Evolutionary conservation across 768 basidiomycete genomes (phyloP).

Genomic region (Termitomyces sp.): DNA sequence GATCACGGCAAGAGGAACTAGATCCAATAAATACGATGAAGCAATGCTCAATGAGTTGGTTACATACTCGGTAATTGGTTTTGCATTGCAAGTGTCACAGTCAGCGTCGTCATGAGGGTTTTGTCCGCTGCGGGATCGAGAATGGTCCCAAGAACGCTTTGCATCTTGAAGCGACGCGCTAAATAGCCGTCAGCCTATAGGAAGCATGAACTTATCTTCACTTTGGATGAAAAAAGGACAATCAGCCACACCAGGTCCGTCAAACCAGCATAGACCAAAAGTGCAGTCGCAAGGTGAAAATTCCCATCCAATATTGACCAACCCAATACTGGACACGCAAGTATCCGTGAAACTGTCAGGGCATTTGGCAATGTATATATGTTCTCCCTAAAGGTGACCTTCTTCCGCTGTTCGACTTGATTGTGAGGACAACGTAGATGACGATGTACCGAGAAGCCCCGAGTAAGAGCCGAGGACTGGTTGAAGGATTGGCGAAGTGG

Average conservation of each 20-base stretch:
- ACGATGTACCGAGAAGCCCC: constrained; percentile 17
- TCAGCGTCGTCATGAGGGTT: constrained; percentile 89
- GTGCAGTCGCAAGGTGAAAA: constrained; percentile 73
- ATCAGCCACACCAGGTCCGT: constrained; percentile 75
- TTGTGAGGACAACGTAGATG: constrained; percentile 12
- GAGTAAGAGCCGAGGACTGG: constrained; percentile 14
- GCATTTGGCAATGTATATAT: constrained; percentile 94
- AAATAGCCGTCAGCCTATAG: constrained; percentile 87
- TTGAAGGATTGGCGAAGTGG: not conserved
- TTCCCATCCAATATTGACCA: constrained; percentile 84
- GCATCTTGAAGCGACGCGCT: constrained; percentile 83
- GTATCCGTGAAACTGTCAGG: constrained; percentile 83
- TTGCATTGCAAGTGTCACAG: constrained; percentile 79
- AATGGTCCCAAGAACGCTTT: constrained; percentile 90
- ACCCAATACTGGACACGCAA: constrained; percentile 88
- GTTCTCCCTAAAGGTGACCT: constrained; percentile 62
- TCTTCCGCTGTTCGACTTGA: constrained; percentile 19
- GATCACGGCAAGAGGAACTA: constrained; percentile 82
- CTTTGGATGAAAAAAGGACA: constrained; percentile 8
- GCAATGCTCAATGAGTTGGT: not conserved
- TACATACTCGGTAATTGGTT: constrained; percentile 77
- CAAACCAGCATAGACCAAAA: constrained; percentile 89
- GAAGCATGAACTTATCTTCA: constrained; percentile 6
- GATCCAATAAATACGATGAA: constrained; percentile 4
- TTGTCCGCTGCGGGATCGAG: constrained; percentile 99